Evolutionary conservation across 2,329 filamentous ascomycete genomes (phyloP).

Genomic region (Nemania sp.): DNA sequence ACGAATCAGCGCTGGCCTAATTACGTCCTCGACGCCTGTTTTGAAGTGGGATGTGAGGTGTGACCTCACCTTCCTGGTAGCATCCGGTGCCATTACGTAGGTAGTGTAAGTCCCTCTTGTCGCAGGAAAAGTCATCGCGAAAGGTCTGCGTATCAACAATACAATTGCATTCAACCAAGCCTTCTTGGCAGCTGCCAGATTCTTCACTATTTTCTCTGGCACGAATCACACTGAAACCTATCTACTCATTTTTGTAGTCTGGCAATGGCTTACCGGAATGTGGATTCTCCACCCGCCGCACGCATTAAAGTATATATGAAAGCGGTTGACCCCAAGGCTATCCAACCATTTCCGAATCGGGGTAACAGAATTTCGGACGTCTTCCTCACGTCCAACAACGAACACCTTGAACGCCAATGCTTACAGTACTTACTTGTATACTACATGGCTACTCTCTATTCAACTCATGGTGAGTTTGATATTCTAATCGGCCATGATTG

Average conservation of each 20-base stretch:
- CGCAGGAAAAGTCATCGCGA: too few relatives aligned
- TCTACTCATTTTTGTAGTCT: too few relatives aligned
- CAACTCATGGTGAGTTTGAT: not conserved
- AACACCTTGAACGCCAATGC: not conserved
- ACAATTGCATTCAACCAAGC: not conserved
- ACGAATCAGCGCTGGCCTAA: conserved; percentile 41
- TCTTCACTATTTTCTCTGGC: not conserved
- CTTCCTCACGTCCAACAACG: conserved; percentile 1
- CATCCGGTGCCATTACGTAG: conserved; percentile 22
- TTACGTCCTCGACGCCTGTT: conserved; percentile 32
- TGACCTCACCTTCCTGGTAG: conserved; percentile 36
- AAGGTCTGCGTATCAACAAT: too few relatives aligned
- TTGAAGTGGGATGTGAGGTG: conserved; percentile 23
- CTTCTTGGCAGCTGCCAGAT: not conserved
- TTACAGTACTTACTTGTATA: not conserved
- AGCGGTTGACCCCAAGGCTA: conserved; percentile 26
- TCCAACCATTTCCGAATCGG: conserved; percentile 24
- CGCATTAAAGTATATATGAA: conserved; percentile 28
- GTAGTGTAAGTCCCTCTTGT: not conserved
- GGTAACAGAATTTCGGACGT: conserved; percentile 18
- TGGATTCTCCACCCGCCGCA: conserved; percentile 28
- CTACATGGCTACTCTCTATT: not conserved
- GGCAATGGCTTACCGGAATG: conserved; percentile 19
- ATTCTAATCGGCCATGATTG: not conserved
- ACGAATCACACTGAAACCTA: not conserved